Conservation (phyloP, 78 protist species). For the Dictyostelium brefeldianum region DNA sequence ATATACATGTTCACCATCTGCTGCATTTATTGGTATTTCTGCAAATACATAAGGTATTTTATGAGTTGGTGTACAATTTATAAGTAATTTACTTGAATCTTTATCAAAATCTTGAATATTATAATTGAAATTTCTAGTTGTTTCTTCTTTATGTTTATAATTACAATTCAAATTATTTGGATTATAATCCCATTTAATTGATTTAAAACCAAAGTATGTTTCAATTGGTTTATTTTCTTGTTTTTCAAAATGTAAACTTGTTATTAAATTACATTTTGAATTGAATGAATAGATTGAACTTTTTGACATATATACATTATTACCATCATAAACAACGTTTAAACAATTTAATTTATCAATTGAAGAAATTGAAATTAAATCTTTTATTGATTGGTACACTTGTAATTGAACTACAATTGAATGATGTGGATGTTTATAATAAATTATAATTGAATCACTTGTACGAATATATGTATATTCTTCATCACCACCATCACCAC, state of each 20-base stretch:
- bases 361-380: not conserved
- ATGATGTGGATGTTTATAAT: not conserved
- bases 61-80: too few species aligned
- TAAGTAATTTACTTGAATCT: too few species aligned
- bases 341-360: not conserved
- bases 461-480: not conserved
- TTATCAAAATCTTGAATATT: too few species aligned
- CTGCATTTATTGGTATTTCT: too few species aligned
- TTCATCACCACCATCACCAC: not conserved
- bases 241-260: not conserved
- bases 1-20: too few species aligned
- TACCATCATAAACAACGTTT: not conserved
- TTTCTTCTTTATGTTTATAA: not conserved
- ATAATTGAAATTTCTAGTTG: too few species aligned
- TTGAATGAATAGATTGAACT: not conserved
- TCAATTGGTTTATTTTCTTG: not conserved
- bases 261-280: not conserved
- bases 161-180: not conserved
- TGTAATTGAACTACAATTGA: not conserved
- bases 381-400: not conserved
- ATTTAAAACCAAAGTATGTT: not conserved
- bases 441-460: not conserved
- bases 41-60: too few species aligned
- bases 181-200: not conserved
- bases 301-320: conserved; percentile 11